Evolutionary conservation across 192 early-diverging fungal genomes (phyloP).

Genomic region (Pilobolus umbonatus): DNA sequence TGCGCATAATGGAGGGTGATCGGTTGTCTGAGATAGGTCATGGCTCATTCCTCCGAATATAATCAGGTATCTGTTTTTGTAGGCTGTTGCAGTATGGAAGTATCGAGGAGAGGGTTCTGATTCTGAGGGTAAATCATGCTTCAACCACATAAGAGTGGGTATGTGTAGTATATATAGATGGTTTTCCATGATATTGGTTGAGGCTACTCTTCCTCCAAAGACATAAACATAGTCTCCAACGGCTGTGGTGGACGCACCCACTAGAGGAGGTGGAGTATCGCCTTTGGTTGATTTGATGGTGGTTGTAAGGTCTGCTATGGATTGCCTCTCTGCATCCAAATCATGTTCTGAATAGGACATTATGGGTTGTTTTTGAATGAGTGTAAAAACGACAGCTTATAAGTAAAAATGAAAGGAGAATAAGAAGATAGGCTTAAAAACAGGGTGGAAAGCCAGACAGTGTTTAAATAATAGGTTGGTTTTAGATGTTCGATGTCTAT

Average conservation of each 20-base stretch:
- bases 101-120: slow-evolving; percentile 50
- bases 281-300: slow-evolving; percentile 46
- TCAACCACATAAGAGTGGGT: slow-evolving; percentile 51
- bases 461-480: no score
- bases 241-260: slow-evolving; percentile 61
- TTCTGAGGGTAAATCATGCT: slow-evolving; percentile 39
- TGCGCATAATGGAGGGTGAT: slow-evolving; percentile 34
- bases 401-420: no score
- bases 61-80: slow-evolving; percentile 57
- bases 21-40: slow-evolving; percentile 18
- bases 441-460: no score
- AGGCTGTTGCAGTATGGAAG: slow-evolving; percentile 67
- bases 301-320: slow-evolving; percentile 49
- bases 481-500: no score
- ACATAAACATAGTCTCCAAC: slow-evolving; percentile 56
- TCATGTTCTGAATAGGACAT: no score
- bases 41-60: slow-evolving; percentile 80
- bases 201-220: slow-evolving; percentile 67
- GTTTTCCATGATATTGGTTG: slow-evolving; percentile 61
- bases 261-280: slow-evolving; percentile 65
- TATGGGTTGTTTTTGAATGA: no score
- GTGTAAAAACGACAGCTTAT: no score
- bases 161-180: slow-evolving; percentile 64
- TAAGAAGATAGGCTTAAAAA: no score
- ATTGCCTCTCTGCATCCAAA: slow-evolving; percentile 28